Percentiles rank a stretch among this genome's conserved stretches.
phyloP scores from a whole-genome alignment of 2,329 filamentous ascomycete genomes.

The Podosphaera fusca region DNA sequence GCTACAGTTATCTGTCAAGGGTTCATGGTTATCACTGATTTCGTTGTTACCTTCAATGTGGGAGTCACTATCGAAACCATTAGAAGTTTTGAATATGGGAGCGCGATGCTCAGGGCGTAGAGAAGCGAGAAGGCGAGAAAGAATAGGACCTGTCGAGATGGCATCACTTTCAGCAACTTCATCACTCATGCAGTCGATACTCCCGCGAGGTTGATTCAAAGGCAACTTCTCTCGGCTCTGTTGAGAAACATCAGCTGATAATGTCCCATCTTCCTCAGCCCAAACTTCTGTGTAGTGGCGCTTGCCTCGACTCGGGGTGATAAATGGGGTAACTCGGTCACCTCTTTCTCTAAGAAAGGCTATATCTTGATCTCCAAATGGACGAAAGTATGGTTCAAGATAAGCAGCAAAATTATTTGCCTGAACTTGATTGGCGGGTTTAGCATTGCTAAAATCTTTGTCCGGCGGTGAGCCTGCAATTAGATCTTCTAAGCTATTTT shows the following conservation, averaged over 20 bases:
- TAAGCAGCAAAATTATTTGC: conserved; percentile 85
- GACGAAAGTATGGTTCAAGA: conserved; percentile 74
- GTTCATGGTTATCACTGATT: conserved; percentile 5
- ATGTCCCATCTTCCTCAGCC: conserved; percentile 76
- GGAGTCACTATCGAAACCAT: conserved; percentile 28
- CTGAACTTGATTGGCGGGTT: conserved; percentile 82
- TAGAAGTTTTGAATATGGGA: conserved; percentile 28
- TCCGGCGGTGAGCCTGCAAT: conserved; percentile 80
- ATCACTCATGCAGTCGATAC: conserved; percentile 69
- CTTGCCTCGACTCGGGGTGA: conserved; percentile 66
- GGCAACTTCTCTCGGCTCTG: conserved; percentile 42
- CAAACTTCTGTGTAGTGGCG: conserved; percentile 75
- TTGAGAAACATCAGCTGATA: conserved; percentile 44
- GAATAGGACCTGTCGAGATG: conserved; percentile 67
- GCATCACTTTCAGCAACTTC: conserved; percentile 72
- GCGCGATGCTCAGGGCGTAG: conserved; percentile 53
- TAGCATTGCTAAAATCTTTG: conserved; percentile 85
- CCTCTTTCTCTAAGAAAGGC: conserved; percentile 79
- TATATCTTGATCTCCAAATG: conserved; percentile 79
- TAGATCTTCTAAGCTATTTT: conserved; percentile 55
- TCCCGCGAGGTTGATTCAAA: conserved; percentile 63
- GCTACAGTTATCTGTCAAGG: conserved; percentile 9
- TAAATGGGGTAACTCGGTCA: conserved; percentile 61
- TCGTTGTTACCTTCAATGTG: conserved; percentile 20
- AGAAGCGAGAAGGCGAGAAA: conserved; percentile 57